Conservation (phyloP, 805 yeast species). For the Metschnikowia henanensis region DNA sequence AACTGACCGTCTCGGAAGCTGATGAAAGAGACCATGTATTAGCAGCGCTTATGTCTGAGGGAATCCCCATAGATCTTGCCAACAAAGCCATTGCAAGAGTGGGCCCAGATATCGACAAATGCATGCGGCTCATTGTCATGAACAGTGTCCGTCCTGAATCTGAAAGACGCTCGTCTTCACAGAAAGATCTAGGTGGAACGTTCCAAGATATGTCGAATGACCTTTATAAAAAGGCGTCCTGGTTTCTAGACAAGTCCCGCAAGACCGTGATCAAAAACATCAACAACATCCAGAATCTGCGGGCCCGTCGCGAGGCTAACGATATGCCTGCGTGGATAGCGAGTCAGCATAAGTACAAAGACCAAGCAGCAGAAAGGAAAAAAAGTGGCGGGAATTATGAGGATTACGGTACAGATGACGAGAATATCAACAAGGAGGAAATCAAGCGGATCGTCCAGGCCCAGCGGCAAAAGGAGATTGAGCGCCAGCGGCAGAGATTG, state of each 20-base stretch:
- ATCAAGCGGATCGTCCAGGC: slow-evolving; percentile 38
- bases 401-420: slow-evolving; percentile 49
- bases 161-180: not conserved
- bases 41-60: slow-evolving; percentile 79
- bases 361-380: slow-evolving; percentile 34
- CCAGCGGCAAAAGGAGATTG: slow-evolving; percentile 39
- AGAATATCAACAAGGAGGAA: slow-evolving; percentile 44
- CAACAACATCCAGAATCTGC: slow-evolving; percentile 48
- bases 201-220: slow-evolving; percentile 56
- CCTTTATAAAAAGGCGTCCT: slow-evolving; percentile 59
- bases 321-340: slow-evolving; percentile 75
- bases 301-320: slow-evolving; percentile 14
- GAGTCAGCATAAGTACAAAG: slow-evolving; percentile 50
- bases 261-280: slow-evolving; percentile 62
- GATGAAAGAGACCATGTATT: slow-evolving; percentile 46
- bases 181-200: slow-evolving; percentile 23
- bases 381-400: slow-evolving; percentile 36
- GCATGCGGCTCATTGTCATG: slow-evolving; percentile 66
- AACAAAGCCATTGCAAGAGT: slow-evolving; percentile 57
- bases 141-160: slow-evolving; percentile 19
- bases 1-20: no score
- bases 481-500: slow-evolving; percentile 27
- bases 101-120: slow-evolving; percentile 61
- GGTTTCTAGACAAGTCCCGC: slow-evolving; percentile 56
- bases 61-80: slow-evolving; percentile 64